Evolutionary conservation across 1,284 basidiomycete species (phyloP), one percentile per base, ranked within the genome.

Genomic region (Psilocybe mexicana): DNA sequence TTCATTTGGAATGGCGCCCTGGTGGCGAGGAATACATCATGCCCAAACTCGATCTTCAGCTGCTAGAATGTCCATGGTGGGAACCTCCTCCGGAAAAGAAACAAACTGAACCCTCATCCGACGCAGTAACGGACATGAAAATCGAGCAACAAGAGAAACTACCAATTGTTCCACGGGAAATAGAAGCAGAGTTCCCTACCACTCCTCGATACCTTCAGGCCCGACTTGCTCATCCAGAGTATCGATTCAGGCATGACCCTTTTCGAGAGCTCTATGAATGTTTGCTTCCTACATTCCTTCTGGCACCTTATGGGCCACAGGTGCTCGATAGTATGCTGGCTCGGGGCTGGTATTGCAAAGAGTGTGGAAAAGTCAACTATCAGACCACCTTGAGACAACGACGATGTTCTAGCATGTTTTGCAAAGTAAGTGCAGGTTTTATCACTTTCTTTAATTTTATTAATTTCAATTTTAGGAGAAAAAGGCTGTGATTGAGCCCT

Each of bases 321-420:
- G 64, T 69, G 14, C 53, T 66, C 25, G 72, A 74, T 36, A 68
- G 65, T 11, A 62, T 61, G 0, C 67, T 76, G 36, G 70, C 75
- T 8, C 63, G 62, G 2, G 79, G 79, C 3, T 81, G 78, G 77
- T 71, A 70, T 56, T 81, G 79, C 52, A 38, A 28, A 6, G 35
- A 53, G 1, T 81, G 79, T 57, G 78, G 79, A 8, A 72, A 72
- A 61, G 53, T 81, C 55, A 79, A 79, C 55, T 74, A 72, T 36
- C 75, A 78, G 63, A 63, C 61, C 24, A 67, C 72, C 43, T 66
- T 80, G 60, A 67, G 78, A 38, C 75, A 76, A 61, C 69, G 74
- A 36, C 61, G 65, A 48, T 81, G 79, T 65, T 55, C 62, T 2
- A 72, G 72, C 59, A 58, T 61, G n/a, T 55, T 57, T 14, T 79